phyloP scores from a whole-genome alignment of 306 rosid genomes.

The Dalbergia oliveri region DNA sequence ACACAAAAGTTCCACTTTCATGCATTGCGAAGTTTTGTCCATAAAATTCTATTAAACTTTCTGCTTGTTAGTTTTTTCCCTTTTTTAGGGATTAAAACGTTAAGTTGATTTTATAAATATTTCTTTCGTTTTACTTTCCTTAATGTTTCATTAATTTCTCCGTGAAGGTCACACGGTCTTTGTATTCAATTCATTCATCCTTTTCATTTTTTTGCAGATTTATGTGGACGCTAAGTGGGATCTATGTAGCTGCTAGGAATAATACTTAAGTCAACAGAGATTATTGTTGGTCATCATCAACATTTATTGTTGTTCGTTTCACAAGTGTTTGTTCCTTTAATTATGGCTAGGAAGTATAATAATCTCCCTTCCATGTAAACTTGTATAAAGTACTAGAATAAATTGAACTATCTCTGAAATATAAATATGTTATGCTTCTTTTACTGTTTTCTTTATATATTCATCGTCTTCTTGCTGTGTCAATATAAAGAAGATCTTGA shows the following conservation, averaged over 20 bases:
- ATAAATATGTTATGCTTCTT: too few species aligned
- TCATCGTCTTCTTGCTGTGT: too few species aligned
- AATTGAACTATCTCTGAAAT: too few species aligned
- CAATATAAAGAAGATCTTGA: too few species aligned
- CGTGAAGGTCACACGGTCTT: not conserved
- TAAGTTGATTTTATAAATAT: too few species aligned
- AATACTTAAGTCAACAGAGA: not conserved
- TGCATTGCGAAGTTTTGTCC: not conserved
- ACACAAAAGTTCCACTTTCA: not conserved
- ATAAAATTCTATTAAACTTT: not conserved
- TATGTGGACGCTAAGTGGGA: not conserved
- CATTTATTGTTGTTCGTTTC: not conserved
- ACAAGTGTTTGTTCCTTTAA: not conserved
- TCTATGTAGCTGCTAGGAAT: not conserved
- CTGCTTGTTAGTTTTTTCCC: too few species aligned
- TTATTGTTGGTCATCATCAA: not conserved
- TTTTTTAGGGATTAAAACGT: too few species aligned
- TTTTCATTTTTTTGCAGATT: not conserved
- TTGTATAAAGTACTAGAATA: too few species aligned
- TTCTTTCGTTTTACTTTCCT: not conserved
- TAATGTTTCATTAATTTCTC: too few species aligned
- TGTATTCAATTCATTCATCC: not conserved
- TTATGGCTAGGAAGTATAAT: too few species aligned
- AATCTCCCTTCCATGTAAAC: too few species aligned
- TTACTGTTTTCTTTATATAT: too few species aligned